Base-by-base conservation (phyloP, 2,329 filamentous ascomycete species). In the Epichloe elymi region DNA sequence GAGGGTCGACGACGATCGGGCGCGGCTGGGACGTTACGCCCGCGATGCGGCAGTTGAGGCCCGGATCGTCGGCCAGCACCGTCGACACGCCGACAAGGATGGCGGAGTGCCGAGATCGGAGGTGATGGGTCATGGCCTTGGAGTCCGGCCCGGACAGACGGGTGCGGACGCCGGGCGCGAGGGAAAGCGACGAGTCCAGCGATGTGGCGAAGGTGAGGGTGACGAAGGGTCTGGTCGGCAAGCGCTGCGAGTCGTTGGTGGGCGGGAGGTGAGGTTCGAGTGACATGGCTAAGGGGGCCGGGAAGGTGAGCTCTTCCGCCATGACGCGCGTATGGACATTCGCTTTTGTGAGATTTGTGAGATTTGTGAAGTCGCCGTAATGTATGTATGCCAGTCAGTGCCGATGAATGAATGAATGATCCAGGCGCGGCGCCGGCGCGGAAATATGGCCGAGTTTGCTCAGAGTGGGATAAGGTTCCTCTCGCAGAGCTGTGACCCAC, bases 131-230 rank as follows among this genome's bases (percentile, higher is more conserved):
- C 88, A 97, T 94, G 49, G 86, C 79, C 67, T 95, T 95, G 38
- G 88, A 88, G 56, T 83, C 75, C 0, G 85, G 79, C 3, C 90
- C 90, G 1, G 91, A 97, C 14, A 97, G 78, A 0, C 78, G 74
- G 2, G 91, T 97, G 57, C 85, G 86, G n/a, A 81, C 74, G 14
- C 89, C 89, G 0, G 88, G 88, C 0, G 83, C 75, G 30, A 91
- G 75, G 2, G 89, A 80, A 48, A 94, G 75, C 50, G 82, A 79
- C 40, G 85, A 84, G 70, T 97, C 91, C 58, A 98, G 83, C 4
- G 90, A 96, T 6, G 84, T 85, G 20, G 93, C 91, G 67, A 90
- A 97, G 12, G 91, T 96, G 40, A 96, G 74, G 2, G 90, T 96
- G 47, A 88, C 76, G 63, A 77, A 79, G 11, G 73, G 72, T 10